Percentiles rank a stretch among this genome's conserved stretches.
Conservation (phyloP, 2,329 filamentous ascomycete species). For the Akanthomyces lecanii region DNA sequence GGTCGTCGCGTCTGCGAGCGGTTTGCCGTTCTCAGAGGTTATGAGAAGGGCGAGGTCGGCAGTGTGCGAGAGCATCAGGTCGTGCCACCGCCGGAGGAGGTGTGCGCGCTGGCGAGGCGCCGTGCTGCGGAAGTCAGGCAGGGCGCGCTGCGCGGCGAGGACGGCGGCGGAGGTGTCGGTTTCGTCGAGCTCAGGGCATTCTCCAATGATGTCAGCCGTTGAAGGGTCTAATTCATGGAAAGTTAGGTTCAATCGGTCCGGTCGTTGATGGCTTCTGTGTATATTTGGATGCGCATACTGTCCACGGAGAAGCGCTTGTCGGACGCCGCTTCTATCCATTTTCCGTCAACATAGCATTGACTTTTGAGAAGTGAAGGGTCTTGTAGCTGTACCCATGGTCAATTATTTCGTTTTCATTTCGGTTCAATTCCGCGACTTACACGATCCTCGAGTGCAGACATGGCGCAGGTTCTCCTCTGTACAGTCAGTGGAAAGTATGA, state of each 20-base stretch:
- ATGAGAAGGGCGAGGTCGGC: constrained; percentile 65
- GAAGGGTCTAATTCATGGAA: constrained; percentile 56
- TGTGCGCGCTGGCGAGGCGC: constrained; percentile 57
- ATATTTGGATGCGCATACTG: constrained; percentile 36
- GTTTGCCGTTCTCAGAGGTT: constrained; percentile 70
- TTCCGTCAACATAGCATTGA: constrained; percentile 69
- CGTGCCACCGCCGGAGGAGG: constrained; percentile 61
- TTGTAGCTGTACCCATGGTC: constrained; percentile 42
- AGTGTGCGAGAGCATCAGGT: constrained; percentile 61
- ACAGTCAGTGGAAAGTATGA: no score
- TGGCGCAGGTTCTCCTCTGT: neutral
- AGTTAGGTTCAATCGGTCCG: neutral
- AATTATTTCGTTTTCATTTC: neutral
- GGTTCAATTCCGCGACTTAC: neutral
- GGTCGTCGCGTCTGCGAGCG: constrained; percentile 54
- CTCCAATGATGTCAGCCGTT: constrained; percentile 62
- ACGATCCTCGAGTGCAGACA: neutral
- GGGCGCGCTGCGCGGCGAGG: constrained; percentile 45
- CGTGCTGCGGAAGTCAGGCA: constrained; percentile 56
- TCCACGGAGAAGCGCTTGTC: constrained; percentile 70
- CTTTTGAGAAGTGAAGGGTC: constrained; percentile 65
- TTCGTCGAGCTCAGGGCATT: constrained; percentile 59
- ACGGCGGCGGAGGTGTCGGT: constrained; percentile 68
- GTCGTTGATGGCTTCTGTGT: neutral
- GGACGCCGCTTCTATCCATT: constrained; percentile 69